Percentiles rank a stretch among this genome's conserved stretches.
These are phyloP conservation scores for Jatropha multifida DNA, from an alignment of 441 rosid species.

Conservation along the genomic window DNA sequence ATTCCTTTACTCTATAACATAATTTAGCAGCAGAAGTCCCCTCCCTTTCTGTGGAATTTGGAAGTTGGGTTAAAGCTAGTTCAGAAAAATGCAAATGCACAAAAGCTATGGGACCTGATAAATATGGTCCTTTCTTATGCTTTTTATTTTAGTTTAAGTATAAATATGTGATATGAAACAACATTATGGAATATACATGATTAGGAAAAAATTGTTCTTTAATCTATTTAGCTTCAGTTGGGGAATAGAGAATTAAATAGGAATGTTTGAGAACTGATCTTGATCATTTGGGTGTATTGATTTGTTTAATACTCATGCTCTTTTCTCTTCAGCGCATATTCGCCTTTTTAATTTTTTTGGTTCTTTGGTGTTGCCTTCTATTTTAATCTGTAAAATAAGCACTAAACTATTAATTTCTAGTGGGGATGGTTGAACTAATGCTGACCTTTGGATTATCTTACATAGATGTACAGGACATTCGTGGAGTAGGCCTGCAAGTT, in stretches of 20 bases:
- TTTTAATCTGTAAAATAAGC: not conserved
- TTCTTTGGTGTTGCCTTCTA: not conserved
- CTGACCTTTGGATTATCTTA: conserved; percentile 21
- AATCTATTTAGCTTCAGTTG: not conserved
- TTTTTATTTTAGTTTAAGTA: not conserved
- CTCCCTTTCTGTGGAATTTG: not conserved
- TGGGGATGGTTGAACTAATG: conserved; percentile 11
- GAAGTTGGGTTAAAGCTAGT: not conserved
- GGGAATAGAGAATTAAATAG: not conserved
- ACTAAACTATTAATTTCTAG: not conserved
- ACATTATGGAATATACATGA: not conserved
- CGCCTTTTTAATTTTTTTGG: not conserved
- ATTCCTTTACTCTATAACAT: too few species aligned
- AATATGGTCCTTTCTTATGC: too few species aligned
- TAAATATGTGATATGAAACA: not conserved
- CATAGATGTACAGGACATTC: conserved; percentile 76
- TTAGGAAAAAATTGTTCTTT: not conserved
- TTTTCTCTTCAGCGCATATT: not conserved
- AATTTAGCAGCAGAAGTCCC: not conserved
- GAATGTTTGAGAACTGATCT: not conserved
- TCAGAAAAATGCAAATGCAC: not conserved
- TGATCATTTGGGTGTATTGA: not conserved
- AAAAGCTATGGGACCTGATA: not conserved
- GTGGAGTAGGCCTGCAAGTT: conserved; percentile 98
- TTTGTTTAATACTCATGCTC: not conserved